Evolutionary conservation across 192 early-diverging fungal genomes (phyloP), one percentile per base, ranked within the genome.

Genomic region (Dimargaris verticillata): DNA sequence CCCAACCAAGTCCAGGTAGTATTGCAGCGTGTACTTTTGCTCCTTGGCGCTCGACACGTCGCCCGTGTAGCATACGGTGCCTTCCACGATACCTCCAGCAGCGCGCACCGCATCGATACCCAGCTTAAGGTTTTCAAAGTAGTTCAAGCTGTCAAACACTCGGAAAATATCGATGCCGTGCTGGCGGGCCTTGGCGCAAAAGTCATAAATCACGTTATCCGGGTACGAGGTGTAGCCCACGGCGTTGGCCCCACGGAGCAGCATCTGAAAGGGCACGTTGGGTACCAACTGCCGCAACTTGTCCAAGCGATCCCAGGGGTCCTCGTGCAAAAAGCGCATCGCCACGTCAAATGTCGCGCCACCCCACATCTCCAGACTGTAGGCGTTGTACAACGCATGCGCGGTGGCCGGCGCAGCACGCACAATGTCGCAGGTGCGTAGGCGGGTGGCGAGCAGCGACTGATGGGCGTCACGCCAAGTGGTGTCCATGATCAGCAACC

Each of bases 181-280:
- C 64, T 85, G 73, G 62, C 80, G 79, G 57, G 94, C 94, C 68
- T 87, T 89, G 68, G 81, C 84, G 73, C 91, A 94, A 74, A 97
- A 97, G 63, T 92, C 92, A 64, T 91, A 94, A 24, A 97, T 84
- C 42, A 97, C 85, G 64, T 97, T 95, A 75, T 97, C 94, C 5
- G 94, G 94, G 67, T 97, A 97, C 50, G 85, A 88, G 45, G 91
- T 97, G 75, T 95, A 95, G 22, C 94, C 94, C 25, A 97, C 94
- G 29, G 92, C 94, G 61, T 97, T 97, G 48, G 94, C 94, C 52
- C 94, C 94, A 70, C 94, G 88, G 61, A 97, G 84, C 52, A 97
- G 79, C 94, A 97, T 97, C 75, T 93, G 92, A 80, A 97, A 97
- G 17, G 94, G 94, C 70, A 97, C 81, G 73, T 95, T 94, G 67